Base-by-base conservation (phyloP, 768 basidiomycete genomes). In the Trametes cingulata region DNA sequence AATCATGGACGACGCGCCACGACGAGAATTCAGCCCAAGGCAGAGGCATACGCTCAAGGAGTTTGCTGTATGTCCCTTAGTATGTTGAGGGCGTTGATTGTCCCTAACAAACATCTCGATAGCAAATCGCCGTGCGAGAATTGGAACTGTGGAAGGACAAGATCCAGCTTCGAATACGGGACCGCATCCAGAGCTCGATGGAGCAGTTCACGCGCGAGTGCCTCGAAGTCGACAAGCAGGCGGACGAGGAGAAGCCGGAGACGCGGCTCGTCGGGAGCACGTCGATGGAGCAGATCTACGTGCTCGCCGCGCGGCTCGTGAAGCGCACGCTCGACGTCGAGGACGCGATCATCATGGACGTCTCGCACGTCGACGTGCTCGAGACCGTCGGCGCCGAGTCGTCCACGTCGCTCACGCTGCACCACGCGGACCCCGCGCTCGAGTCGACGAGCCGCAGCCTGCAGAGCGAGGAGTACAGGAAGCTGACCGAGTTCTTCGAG, bases 71-170 rank as follows among this genome's bases (percentile, higher is more conserved):
- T 40, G 79, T 68, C 15, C 9, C 17, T 14, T 17, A 7, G 9
- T 14, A 12, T 39, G 6, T 6, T 2, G n/a, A 20, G 1, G n/a
- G 3, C 6, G 6, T 17, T 40, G 10, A 24, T 7, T 3, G 33
- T 1, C 33, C 7, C 41, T 46, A 19, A 71, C 14, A 17, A 7
- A 17, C 20, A 48, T 25, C 25, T 36, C 29, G 29, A 36, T 52
- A 79, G 80, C 93, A 91, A 2, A 87, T 98, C 56, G 88, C 88
- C 17, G 92, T 97, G 88, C 85, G 95, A 36, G 95, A 98, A 73
- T 86, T 98, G 86, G 95, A 97, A 71, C 77, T 97, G 2, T 97
- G 94, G 94, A 79, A 88, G 60, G 95, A 97, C 72, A 96, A 97
- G 91, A 93, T 95, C 52, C 95, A 95, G 75, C 77, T 96, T 15